Conservation (phyloP, 495 filamentous ascomycete genomes). For the Penicillium diatomitis region DNA sequence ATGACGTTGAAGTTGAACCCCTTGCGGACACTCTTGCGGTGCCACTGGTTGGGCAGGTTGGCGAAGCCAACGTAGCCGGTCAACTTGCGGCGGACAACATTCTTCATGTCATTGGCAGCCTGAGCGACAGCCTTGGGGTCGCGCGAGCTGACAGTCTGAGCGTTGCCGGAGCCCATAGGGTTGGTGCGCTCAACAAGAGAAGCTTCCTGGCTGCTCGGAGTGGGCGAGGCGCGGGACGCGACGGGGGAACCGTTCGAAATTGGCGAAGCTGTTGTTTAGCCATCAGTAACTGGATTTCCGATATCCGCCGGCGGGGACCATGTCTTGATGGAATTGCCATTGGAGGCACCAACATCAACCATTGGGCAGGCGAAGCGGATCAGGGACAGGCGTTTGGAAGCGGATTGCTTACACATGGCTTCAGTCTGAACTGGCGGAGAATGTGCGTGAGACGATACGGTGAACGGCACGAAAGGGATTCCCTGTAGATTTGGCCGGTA, state of each 20-base stretch:
- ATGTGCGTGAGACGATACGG: background rate
- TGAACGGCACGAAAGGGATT: slow-evolving; percentile 14
- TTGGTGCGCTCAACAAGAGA: slow-evolving; percentile 54
- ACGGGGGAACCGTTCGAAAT: slow-evolving; percentile 31
- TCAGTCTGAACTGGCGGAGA: slow-evolving; percentile 12
- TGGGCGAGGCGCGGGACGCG: slow-evolving; percentile 25
- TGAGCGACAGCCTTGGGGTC: slow-evolving; percentile 75
- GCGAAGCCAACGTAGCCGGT: slow-evolving; percentile 98
- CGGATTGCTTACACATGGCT: slow-evolving; percentile 35
- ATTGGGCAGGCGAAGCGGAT: background rate
- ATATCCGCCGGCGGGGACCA: background rate
- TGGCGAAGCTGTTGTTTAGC: slow-evolving; percentile 27
- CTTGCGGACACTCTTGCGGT: slow-evolving; percentile 99
- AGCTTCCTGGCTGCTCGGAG: slow-evolving; percentile 43
- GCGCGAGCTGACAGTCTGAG: slow-evolving; percentile 65
- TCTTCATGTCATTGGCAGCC: slow-evolving; percentile 79
- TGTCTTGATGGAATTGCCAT: no score
- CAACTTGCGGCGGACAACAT: slow-evolving; percentile 95
- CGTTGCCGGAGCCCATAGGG: slow-evolving; percentile 49
- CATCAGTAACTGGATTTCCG: slow-evolving; percentile 21
- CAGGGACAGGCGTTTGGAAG: background rate
- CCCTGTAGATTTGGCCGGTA: slow-evolving; percentile 15
- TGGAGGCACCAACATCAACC: no score
- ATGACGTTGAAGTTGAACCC: slow-evolving; percentile 99
- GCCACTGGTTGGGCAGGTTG: slow-evolving; percentile 99